Conservation (phyloP, 2,329 filamentous ascomycete genomes). For the Colletotrichum brevisporum region DNA sequence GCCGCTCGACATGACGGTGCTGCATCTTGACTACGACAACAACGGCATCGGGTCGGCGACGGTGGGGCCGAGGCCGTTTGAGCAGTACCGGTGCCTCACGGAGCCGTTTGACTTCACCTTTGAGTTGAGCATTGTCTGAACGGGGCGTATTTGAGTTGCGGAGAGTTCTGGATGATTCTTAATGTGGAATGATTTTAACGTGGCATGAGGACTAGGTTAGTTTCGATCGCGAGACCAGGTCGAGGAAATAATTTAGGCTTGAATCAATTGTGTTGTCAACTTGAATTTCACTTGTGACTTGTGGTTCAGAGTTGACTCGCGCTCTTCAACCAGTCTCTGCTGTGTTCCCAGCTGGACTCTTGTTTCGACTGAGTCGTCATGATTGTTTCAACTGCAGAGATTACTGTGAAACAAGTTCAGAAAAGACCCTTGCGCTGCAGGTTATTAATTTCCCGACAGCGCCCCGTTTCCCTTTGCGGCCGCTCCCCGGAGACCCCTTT, state of each 20-base stretch:
- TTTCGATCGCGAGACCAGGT: too few species aligned
- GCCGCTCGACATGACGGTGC: conserved; percentile 54
- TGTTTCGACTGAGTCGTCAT: too few species aligned
- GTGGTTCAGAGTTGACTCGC: too few species aligned
- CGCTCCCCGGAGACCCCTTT: conserved; percentile 3
- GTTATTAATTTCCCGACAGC: neutral
- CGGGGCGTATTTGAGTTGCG: neutral
- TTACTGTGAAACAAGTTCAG: neutral
- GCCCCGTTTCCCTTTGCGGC: conserved; percentile 29
- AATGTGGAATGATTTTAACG: too few species aligned
- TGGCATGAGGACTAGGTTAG: too few species aligned
- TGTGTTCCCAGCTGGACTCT: too few species aligned
- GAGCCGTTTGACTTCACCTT: conserved; percentile 46
- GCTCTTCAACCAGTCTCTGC: too few species aligned
- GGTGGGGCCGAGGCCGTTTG: conserved; percentile 55
- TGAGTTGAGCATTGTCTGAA: conserved; percentile 29
- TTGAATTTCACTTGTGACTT: too few species aligned
- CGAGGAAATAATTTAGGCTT: too few species aligned
- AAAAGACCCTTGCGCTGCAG: neutral
- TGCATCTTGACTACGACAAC: conserved; percentile 59
- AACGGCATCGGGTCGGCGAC: conserved; percentile 60
- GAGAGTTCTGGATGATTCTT: too few species aligned
- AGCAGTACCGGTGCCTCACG: conserved; percentile 37
- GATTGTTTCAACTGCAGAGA: neutral
- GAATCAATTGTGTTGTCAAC: too few species aligned